Base-by-base conservation (phyloP, 441 rosid genomes). In the Gossypium aridum region DNA sequence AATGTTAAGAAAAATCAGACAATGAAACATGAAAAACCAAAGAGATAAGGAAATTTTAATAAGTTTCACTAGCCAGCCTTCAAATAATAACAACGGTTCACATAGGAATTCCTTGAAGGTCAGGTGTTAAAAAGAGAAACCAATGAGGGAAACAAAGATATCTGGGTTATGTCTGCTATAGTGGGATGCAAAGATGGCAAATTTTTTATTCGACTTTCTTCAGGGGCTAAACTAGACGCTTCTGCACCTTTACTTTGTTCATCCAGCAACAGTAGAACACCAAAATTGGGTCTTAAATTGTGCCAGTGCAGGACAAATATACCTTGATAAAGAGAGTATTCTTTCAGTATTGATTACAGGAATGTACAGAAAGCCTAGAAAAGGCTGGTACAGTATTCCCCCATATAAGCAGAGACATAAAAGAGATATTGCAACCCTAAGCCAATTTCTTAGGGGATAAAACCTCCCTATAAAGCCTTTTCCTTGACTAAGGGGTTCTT, bases 181-280 rank as follows among this genome's bases (percentile, higher is more conserved):
- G 68, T 22, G 70, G 22, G 55, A 23, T 79, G 81, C 64, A 55
- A 51, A 60, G 64, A 57, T 70, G 78, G 70, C 61, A 77, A 71
- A 57, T 62, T 63, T 77, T 74, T 76, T 64, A 56, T 55, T 71
- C 7, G 64, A 16, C 34, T 56, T 71, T 71, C 53, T 37, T 56
- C 64, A 20, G 14, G 26, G 51, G 53, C 53, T 55, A 70, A 70
- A 31, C 63, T 70, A 54, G 64, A 43, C 2, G 1, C 49, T 55
- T 70, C 31, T 5, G 20, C 74, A 34, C 64, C 63, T 71, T 56
- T 71, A 34, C 53, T 56, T 34, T 25, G 64, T 34, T 71, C 64
- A 56, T 37, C 74, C 54, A 34, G 34, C 64, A 34, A 55, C 31
- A 55, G 17, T 23, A 13, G 31, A 13, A 71, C 34, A 55, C 12